Evolutionary conservation across 495 filamentous ascomycete species (phyloP).

Genomic region (Aspergillus baeticus): DNA sequence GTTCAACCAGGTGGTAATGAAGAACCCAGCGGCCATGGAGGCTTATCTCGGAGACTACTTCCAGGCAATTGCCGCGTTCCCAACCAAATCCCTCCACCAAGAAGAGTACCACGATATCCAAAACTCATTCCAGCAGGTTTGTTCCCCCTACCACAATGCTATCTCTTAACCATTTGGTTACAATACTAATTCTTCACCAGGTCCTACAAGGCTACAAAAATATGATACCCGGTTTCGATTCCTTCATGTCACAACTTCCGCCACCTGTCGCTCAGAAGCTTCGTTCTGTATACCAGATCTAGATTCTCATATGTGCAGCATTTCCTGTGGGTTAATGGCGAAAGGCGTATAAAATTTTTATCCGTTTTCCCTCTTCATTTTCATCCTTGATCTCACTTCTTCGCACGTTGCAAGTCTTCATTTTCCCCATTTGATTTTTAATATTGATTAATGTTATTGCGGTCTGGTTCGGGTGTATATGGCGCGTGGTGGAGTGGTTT

Average conservation of each 20-base stretch:
- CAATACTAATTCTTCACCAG: slow-evolving; percentile 43
- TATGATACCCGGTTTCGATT: slow-evolving; percentile 81
- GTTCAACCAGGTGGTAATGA: slow-evolving; percentile 78
- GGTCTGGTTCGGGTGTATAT: background rate
- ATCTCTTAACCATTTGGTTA: background rate
- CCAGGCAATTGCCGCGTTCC: slow-evolving; percentile 74
- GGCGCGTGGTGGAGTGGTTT: background rate
- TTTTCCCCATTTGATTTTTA: background rate
- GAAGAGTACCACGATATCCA: slow-evolving; percentile 52
- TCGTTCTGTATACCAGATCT: slow-evolving; percentile 45
- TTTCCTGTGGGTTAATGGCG: slow-evolving; percentile 21
- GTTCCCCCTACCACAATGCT: background rate
- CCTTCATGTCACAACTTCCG: slow-evolving; percentile 70
- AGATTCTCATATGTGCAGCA: slow-evolving; percentile 19
- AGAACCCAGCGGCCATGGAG: slow-evolving; percentile 92
- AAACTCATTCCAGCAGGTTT: slow-evolving; percentile 52
- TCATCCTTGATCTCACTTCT: background rate
- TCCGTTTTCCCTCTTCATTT: background rate
- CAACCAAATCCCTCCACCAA: slow-evolving; percentile 53
- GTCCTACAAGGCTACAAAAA: slow-evolving; percentile 78
- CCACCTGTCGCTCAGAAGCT: slow-evolving; percentile 59
- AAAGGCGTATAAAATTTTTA: slow-evolving; percentile 27
- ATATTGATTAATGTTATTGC: slow-evolving; percentile 7
- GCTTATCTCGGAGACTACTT: slow-evolving; percentile 79
- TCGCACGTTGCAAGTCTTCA: background rate